These are phyloP conservation scores for Mucor racemosus DNA, from an alignment of 371 early-diverging fungal species.

Conservation along the genomic window DNA sequence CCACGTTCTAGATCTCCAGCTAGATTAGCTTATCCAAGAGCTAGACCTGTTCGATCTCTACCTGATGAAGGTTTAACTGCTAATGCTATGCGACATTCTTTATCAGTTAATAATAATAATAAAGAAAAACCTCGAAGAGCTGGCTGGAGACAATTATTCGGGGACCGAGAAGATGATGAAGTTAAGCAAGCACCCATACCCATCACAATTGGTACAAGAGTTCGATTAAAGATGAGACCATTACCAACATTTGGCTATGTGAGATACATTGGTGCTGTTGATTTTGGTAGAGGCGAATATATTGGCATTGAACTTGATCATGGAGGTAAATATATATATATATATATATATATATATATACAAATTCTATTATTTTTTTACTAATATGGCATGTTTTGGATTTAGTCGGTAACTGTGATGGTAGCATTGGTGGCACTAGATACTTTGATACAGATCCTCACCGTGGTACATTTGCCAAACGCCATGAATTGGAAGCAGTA, in stretches of 20 bases:
- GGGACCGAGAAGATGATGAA: constrained; percentile 29
- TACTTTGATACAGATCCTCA: constrained; percentile 38
- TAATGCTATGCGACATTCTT: constrained; percentile 16
- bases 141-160: constrained; percentile 25
- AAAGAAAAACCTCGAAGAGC: constrained; percentile 16
- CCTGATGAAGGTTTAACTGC: constrained; percentile 28
- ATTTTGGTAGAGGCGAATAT: constrained; percentile 43
- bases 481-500: constrained; percentile 32
- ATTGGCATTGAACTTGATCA: constrained; percentile 41
- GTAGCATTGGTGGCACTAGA: constrained; percentile 27
- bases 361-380: neutral
- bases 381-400: neutral
- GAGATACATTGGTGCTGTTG: constrained; percentile 34
- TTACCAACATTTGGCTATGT: constrained; percentile 39
- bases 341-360: no score
- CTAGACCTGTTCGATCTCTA: constrained; percentile 24
- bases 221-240: constrained; percentile 29
- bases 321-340: constrained; percentile 42
- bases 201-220: constrained; percentile 29
- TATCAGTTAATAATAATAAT: constrained; percentile 1
- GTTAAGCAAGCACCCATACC: constrained; percentile 10
- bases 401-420: constrained; percentile 39
- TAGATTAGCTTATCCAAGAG: constrained; percentile 24
- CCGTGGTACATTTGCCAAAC: constrained; percentile 36
- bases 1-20: constrained; percentile 32